Evolutionary conservation across 2,329 filamentous ascomycete species (phyloP).

Genomic region (Hypoxylon sp.): DNA sequence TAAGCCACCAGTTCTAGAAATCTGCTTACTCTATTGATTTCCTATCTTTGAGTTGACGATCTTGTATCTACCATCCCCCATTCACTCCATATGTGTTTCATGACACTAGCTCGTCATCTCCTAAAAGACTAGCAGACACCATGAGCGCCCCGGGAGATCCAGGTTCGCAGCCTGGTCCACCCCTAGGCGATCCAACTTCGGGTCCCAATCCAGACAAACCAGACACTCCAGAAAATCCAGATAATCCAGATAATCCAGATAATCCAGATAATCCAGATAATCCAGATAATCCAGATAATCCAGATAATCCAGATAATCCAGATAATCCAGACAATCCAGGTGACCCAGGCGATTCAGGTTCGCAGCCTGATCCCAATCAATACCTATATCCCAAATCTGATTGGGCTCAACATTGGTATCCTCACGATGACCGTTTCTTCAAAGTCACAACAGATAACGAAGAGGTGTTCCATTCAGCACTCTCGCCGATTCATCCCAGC

Average conservation of each 20-base stretch:
- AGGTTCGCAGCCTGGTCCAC: too few species aligned
- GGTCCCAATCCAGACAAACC: too few species aligned
- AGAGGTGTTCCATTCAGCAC: neutral
- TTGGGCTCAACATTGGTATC: neutral
- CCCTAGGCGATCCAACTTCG: too few species aligned
- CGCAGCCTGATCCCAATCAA: too few species aligned
- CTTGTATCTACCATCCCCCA: neutral
- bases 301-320: neutral
- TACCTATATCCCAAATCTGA: too few species aligned
- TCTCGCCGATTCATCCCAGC: neutral
- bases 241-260: too few species aligned
- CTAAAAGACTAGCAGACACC: neutral
- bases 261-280: too few species aligned
- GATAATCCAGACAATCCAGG: neutral
- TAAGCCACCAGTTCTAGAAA: neutral
- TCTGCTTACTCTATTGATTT: neutral
- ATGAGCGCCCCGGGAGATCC: neutral
- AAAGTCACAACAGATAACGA: too few species aligned
- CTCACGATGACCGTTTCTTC: neutral
- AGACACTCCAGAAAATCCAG: too few species aligned
- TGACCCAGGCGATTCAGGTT: too few species aligned
- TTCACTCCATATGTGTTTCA: neutral
- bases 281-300: too few species aligned
- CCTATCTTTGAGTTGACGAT: neutral
- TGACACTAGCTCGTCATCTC: neutral